phyloP scores from a whole-genome alignment of 1,284 basidiomycete species.

The Sphaerobolus stellatus region DNA sequence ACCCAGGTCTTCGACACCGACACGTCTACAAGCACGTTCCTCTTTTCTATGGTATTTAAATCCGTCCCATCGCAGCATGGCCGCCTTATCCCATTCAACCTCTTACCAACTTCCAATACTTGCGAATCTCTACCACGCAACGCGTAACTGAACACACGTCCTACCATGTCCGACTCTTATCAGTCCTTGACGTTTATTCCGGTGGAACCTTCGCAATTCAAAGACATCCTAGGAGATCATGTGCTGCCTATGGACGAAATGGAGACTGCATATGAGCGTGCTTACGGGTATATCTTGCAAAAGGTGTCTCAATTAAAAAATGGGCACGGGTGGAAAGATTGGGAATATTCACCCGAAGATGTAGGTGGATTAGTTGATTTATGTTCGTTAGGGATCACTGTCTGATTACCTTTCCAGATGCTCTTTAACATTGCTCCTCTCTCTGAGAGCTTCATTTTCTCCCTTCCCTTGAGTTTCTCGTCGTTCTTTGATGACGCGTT shows the following conservation, averaged over 20 bases:
- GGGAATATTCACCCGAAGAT: neutral
- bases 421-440: neutral
- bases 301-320: neutral
- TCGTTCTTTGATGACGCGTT: neutral
- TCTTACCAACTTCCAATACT: neutral
- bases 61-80: neutral
- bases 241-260: neutral
- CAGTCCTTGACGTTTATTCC: neutral
- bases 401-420: neutral
- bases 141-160: neutral
- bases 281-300: neutral
- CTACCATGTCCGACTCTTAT: too few species aligned
- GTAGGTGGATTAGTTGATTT: too few species aligned
- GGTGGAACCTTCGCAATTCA: neutral
- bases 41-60: too few species aligned
- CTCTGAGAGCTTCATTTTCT: neutral
- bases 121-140: neutral
- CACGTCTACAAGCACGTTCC: too few species aligned
- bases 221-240: neutral
- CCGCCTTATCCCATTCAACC: neutral
- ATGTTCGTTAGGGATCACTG: too few species aligned
- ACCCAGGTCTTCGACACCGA: too few species aligned
- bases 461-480: neutral
- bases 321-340: neutral
- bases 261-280: neutral